A percentile compares a stretch with the other conserved stretches of the same genome.
Conservation (phyloP, 2,329 filamentous ascomycete genomes). For the Penicillium sp. region DNA sequence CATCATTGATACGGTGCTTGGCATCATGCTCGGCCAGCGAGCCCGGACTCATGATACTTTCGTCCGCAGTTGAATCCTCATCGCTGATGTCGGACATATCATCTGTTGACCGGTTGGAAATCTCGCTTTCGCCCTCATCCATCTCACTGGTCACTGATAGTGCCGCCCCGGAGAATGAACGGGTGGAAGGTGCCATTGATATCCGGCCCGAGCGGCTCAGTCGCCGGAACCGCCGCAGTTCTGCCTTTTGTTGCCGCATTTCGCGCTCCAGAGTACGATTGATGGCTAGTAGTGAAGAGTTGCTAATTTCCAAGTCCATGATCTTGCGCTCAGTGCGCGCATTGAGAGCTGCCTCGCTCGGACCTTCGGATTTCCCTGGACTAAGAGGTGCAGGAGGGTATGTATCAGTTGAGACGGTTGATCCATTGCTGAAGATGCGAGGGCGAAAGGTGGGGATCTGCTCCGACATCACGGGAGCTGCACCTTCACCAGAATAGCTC, state of each 20-base stretch:
- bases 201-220: constrained; percentile 77
- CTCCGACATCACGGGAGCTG: constrained; percentile 24
- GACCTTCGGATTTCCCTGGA: constrained; percentile 45
- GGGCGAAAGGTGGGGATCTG: constrained; percentile 29
- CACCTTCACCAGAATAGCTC: constrained; percentile 20
- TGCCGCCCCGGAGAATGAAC: constrained; percentile 46
- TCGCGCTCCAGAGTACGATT: constrained; percentile 90
- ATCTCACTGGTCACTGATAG: constrained; percentile 48
- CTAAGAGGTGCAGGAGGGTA: constrained; percentile 53
- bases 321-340: constrained; percentile 92
- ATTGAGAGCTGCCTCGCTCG: constrained; percentile 72
- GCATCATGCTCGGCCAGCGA: constrained; percentile 41
- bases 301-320: constrained; percentile 92
- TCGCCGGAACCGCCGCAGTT: constrained; percentile 81
- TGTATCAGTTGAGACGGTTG: constrained; percentile 39
- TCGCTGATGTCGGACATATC: constrained; percentile 42
- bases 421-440: constrained; percentile 36
- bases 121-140: constrained; percentile 36
- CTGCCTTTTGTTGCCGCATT: constrained; percentile 83
- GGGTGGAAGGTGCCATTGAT: constrained; percentile 54
- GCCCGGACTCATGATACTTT: constrained; percentile 36
- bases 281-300: constrained; percentile 90
- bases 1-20: constrained; percentile 67
- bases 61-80: constrained; percentile 38
- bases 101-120: constrained; percentile 30